phyloP scores from a whole-genome alignment of 495 filamentous ascomycete species.

The Immersiella caudata region DNA sequence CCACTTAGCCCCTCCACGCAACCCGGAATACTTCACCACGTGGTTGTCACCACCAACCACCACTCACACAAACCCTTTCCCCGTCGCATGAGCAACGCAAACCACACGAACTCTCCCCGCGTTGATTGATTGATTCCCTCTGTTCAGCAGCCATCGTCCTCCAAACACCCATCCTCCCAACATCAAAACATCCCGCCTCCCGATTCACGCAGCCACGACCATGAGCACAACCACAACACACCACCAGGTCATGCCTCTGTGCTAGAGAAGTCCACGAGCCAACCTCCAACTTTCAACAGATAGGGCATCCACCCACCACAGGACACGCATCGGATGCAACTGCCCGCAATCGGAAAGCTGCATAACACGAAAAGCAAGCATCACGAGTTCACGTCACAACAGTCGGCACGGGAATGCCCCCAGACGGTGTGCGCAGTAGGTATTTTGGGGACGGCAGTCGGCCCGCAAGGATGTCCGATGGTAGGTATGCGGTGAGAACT shows the following conservation, averaged over 20 bases:
- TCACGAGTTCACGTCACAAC: neutral
- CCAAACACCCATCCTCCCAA: neutral
- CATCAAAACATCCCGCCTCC: neutral
- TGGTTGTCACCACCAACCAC: too few relatives aligned
- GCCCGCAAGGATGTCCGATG: too few relatives aligned
- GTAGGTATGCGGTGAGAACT: too few relatives aligned
- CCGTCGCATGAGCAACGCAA: too few relatives aligned
- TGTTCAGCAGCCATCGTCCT: too few relatives aligned
- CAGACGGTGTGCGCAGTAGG: neutral
- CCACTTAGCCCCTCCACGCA: too few relatives aligned
- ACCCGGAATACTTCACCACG: too few relatives aligned
- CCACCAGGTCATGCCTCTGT: neutral
- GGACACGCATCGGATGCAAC: neutral
- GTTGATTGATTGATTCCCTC: too few relatives aligned
- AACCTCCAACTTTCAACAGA: neutral
- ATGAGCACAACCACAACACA: neutral
- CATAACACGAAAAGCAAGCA: neutral
- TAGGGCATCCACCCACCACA: neutral
- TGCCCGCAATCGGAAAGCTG: neutral
- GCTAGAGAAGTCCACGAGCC: neutral
- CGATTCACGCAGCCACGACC: neutral
- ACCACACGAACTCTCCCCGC: too few relatives aligned
- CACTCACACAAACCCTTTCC: too few relatives aligned
- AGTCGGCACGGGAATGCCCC: neutral
- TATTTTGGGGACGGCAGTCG: too few relatives aligned